Evolutionary conservation across 805 yeast species (phyloP).

Genomic region (Candida ulmi): DNA sequence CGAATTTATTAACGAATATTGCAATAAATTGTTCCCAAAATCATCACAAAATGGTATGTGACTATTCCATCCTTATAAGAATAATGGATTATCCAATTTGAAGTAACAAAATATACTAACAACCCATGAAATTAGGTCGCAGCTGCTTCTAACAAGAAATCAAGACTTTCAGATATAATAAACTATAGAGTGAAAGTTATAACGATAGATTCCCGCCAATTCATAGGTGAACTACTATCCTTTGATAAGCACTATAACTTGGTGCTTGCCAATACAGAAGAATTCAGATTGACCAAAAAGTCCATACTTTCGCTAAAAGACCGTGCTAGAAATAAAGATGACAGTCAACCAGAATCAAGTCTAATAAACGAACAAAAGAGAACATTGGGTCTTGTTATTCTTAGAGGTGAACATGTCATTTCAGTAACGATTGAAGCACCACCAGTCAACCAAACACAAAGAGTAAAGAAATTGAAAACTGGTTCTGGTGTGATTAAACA

Average conservation of each 20-base stretch:
- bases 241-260: slow-evolving; percentile 88
- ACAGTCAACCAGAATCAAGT: slow-evolving; percentile 26
- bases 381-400: slow-evolving; percentile 69
- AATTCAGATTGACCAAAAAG: slow-evolving; percentile 67
- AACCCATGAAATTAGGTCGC: slow-evolving; percentile 10
- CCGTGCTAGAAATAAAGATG: slow-evolving; percentile 28
- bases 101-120: slow-evolving; percentile 3
- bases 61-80: too few relatives aligned
- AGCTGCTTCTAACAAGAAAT: slow-evolving; percentile 31
- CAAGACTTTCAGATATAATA: slow-evolving; percentile 59
- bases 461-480: slow-evolving; percentile 12
- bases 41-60: slow-evolving; percentile 7
- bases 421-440: slow-evolving; percentile 34
- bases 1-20: background rate
- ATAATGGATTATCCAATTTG: too few relatives aligned
- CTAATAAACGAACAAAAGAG: slow-evolving; percentile 60
- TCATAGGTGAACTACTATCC: slow-evolving; percentile 77
- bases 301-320: slow-evolving; percentile 33
- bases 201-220: slow-evolving; percentile 71
- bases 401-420: slow-evolving; percentile 85
- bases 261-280: slow-evolving; percentile 80
- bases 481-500: slow-evolving; percentile 28
- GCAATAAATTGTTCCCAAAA: background rate
- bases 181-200: slow-evolving; percentile 69
- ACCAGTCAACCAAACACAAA: slow-evolving; percentile 21